Base-by-base conservation (phyloP, 2,329 filamentous ascomycete species). In the Saccharata proteae region DNA sequence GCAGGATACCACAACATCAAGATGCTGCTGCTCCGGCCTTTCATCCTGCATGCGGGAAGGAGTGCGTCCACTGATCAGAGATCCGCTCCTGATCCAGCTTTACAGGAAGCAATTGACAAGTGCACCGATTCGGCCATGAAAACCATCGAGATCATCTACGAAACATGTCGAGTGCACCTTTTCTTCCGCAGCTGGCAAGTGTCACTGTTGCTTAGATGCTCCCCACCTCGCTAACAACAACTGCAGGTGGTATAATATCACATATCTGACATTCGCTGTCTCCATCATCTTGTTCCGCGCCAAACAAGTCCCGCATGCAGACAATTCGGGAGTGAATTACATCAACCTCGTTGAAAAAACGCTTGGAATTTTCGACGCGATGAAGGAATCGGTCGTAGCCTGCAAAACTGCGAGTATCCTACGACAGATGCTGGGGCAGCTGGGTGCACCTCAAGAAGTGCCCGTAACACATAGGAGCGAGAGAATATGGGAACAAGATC, bases 151-250 rank as follows among this genome's bases (percentile, higher is more conserved):
- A 43, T 58, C 3, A 53, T 61, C 10, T 47, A 59, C 28, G 47
- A 57, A 11, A 58, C 56, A 12, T 61, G 53, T 28, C 43, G 46
- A 16, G 42, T 51, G 4, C 55, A 60, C 30, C 47, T 46, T 1
- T 60, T 57, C 36, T 60, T 60, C 43, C 54, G 55, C 24, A 59
- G 55, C 36, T 61, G 58, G 58, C 59, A 42, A 9, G 43, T 37
- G 28, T 10, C 2, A 18, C 7, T 16, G 13, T 6, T 2, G 5
- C 1, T 20, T 7, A 4, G 2, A 5, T 6, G 21, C 22, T 11
- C 6, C 9, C 5, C 10, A 13, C 21, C 12, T 26, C 2, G 19
- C 24, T 40, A 14, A 16, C 12, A n/a, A n/a, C n/a, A 2, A 10
- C 2, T 7, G 4, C 25, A 58, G 55, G 55, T 58, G 55, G 51